Evolutionary conservation across 192 early-diverging fungal genomes (phyloP), one percentile per base, ranked within the genome.

Genomic region (Entophlyctis luteolus): DNA sequence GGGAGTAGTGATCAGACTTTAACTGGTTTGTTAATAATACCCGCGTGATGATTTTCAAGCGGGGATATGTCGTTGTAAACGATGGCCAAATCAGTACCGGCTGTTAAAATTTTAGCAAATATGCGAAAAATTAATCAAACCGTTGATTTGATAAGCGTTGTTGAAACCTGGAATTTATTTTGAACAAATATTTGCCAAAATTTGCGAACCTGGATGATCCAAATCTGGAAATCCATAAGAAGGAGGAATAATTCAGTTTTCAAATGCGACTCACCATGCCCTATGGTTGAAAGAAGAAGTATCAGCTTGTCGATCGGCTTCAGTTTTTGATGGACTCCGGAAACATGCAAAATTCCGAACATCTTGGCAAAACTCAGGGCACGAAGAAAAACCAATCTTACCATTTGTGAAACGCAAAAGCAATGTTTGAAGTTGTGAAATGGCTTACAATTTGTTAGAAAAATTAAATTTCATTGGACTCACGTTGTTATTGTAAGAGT

Each of bases 381-480:
- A 6, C 23, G 8, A 39, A 46, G 6, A 57, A 35, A 65, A 22
- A 27, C 8, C 4, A 36, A 10, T 35, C 57, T 5, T 68, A 75
- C 77, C 81, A 82, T 82, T 62, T 82, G 81, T 28, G 79, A 73
- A 20, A 82, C 81, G 49, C 81, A 79, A 48, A 82, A 82, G 68
- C 77, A 79, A 49, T 82, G 81, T 33, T 74, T 67, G 54, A 82
- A 82, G 49, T 82, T 82, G 67, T 82, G 81, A 59, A 82, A 82
- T 8, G 77, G 77, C 72, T 74, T 29, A 36, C 14, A 3, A 14
- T 25, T 12, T 2, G 14, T 6, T 12, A 46, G 28, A 5, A 46
- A 20, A 60, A 2, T 10, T n/a, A 1, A 2, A 57, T 36, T 25
- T 35, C 27, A 57, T 25, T 23, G 25, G 22, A 37, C 66, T 70